Evolutionary conservation across 768 basidiomycete genomes (phyloP), one percentile per base, ranked within the genome.

Genomic region (Tulasnella sp.): DNA sequence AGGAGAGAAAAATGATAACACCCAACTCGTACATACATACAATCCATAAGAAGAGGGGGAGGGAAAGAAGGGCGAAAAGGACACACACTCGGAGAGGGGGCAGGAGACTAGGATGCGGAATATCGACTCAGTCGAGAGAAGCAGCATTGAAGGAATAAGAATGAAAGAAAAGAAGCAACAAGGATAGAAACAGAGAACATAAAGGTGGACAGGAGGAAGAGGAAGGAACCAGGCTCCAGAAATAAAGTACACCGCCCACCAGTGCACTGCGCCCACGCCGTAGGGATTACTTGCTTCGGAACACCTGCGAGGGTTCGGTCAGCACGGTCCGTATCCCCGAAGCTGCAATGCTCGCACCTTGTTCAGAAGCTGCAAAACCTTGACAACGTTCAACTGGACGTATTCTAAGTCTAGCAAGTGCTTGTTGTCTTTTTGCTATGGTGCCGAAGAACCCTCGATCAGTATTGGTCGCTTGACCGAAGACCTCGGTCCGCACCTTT

Each of bases 371-470:
- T 90, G 92, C 46, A 98, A 87, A 72, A 98, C 95, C 85, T 98
- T 98, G 0, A 94, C 94, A 39, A 99, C 97, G 83, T 98, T 97
- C 80, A 98, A 86, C 85, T 98, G 95, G 78, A 98, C 97, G 83
- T 99, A 99, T 86, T 99, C 98, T 80, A 99, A 87, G 86, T 99
- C 98, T 80, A 99, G 86, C 44, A 96, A 87, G 82, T 96, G 95
- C 82, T 98, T 96, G 86, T 97, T 96, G 85, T 99, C 97, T 86
- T 98, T 98, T 95, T 99, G 97, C 96, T 98, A 83, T 82, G 77
- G 35, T n/a, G 42, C 5, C 32, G 42, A 72, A 70, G 73, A 5
- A 32, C 2, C 23, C 7, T n/a, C 32, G 37, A 10, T 76, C 37
- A 76, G 75, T 32, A 26, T 32, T 29, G 57, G 6, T 13, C 20